Evolutionary conservation across 192 early-diverging fungal species (phyloP), one percentile per base, ranked within the genome.

Genomic region (Umbelopsis sp.): DNA sequence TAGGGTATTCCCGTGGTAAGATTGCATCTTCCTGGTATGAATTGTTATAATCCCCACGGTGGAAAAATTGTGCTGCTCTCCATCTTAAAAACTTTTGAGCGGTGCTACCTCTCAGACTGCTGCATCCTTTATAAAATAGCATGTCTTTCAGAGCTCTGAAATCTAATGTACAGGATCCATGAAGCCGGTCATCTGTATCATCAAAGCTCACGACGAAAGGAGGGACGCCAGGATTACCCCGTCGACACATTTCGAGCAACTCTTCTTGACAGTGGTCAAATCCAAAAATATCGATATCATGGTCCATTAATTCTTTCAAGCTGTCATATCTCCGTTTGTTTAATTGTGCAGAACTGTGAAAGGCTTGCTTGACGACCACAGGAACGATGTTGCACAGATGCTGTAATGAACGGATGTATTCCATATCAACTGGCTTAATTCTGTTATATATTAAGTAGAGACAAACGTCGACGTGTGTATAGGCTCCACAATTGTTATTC

Each of bases 401-500:
- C 30, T 82, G 82, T 20, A 85, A 77, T 21, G 72, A 50, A 23
- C 87, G 78, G 80, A 92, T 86, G 68, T 85, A 92, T 75, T 92
- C 91, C 22, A 91, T 68, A 71, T 92, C 91, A n/a, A 89, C 84
- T n/a, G 86, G 81, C 65, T 91, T 91, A 13, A 90, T 35, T 2
- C 89, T 82, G 65, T 90, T 83, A 18, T 81, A 51, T 37, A 80
- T 81, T 15, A 85, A 16, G 65, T 85, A 85, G n/a, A 85, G 75
- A 69, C 84, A 85, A 6, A 72, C 71, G 47, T 85, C 84, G 8
- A 82, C 73, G 66, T 83, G 82, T 18, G 66, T 64, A 23, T 71
- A 46, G 5, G 47, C 69, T 18, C 66, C 70, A 30, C 47, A n/a
- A 16, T 46, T 23, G 16, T 69, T 68, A 55, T 74, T 70, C 20